Conservation (phyloP, 805 yeast species). For the Cyberlindnera nakhonratchasimensis region DNA sequence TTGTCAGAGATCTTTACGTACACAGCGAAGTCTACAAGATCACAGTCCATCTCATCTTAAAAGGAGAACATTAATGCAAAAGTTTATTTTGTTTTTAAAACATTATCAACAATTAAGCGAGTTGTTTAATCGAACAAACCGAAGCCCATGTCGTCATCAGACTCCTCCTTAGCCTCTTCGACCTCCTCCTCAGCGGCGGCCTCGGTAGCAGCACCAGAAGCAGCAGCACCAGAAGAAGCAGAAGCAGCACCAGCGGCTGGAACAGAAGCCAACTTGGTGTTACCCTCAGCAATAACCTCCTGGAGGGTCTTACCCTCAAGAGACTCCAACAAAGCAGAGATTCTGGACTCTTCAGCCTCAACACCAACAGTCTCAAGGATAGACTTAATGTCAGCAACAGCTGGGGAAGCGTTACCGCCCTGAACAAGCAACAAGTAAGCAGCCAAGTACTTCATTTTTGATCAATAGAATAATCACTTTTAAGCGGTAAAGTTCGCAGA, state of each 20-base stretch:
- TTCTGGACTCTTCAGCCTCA: conserved; percentile 76
- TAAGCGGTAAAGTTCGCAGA: conserved; percentile 66
- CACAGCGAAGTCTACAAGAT: no score
- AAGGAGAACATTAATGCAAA: conserved; percentile 13
- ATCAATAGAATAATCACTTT: conserved; percentile 67
- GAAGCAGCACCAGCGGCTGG: conserved; percentile 83
- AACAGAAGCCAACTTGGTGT: conserved; percentile 74
- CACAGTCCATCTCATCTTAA: no score
- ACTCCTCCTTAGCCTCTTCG: conserved; percentile 54
- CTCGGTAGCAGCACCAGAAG: conserved; percentile 51
- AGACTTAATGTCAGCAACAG: conserved; percentile 70
- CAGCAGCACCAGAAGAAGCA: conserved; percentile 53
- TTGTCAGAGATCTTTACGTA: no score
- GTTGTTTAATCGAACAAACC: conserved; percentile 93
- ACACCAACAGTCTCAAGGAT: conserved; percentile 73
- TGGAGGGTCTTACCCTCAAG: conserved; percentile 71
- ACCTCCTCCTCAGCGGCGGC: conserved; percentile 56
- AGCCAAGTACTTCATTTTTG: conserved; percentile 77
- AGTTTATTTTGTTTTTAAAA: conserved; percentile 2
- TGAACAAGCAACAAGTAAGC: conserved; percentile 87
- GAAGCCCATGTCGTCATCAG: conserved; percentile 83
- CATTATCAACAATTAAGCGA: conserved; percentile 1
- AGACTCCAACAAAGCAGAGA: conserved; percentile 66
- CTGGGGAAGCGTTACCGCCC: conserved; percentile 82
- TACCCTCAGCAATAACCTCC: conserved; percentile 78